phyloP scores from a whole-genome alignment of 148 eudicot genomes.

The Cornus suecica region DNA sequence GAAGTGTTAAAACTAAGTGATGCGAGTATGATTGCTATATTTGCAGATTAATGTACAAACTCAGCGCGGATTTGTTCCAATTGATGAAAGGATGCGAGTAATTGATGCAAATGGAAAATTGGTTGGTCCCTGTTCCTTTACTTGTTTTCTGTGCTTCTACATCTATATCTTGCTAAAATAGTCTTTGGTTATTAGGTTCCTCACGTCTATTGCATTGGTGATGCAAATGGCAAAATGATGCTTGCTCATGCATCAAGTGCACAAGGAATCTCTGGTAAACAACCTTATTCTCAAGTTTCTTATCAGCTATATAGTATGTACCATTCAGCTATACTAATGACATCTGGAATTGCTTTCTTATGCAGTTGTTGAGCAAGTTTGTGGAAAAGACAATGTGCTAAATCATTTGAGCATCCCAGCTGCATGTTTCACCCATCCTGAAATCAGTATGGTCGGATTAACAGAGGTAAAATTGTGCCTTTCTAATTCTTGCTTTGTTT shows the following conservation, averaged over 20 bases:
- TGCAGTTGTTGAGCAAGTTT: conserved; percentile 93
- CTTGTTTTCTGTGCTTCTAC: neutral
- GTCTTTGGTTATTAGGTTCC: conserved; percentile 59
- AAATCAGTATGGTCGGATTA: conserved; percentile 97
- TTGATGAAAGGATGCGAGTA: conserved; percentile 96
- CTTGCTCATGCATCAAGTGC: conserved; percentile 99
- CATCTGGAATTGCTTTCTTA: conserved; percentile 15
- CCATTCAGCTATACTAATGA: neutral
- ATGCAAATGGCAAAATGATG: conserved; percentile 99
- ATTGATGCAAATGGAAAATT: conserved; percentile 78
- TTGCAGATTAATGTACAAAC: conserved; percentile 84
- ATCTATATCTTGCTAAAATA: conserved; percentile 15
- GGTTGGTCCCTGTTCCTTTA: conserved; percentile 34
- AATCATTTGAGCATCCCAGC: conserved; percentile 95
- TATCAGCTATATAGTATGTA: neutral
- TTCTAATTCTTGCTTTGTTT: neutral
- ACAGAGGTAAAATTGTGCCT: conserved; percentile 69
- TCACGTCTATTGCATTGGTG: conserved; percentile 96
- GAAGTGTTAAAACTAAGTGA: neutral
- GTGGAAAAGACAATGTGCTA: conserved; percentile 86
- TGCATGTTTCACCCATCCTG: conserved; percentile 99
- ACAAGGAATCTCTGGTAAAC: conserved; percentile 93
- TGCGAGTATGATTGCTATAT: conserved; percentile 4
- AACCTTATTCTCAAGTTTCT: conserved; percentile 2
- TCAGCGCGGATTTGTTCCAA: conserved; percentile 94